Conservation (phyloP, 495 filamentous ascomycete genomes). For the Xylaria telfairii region DNA sequence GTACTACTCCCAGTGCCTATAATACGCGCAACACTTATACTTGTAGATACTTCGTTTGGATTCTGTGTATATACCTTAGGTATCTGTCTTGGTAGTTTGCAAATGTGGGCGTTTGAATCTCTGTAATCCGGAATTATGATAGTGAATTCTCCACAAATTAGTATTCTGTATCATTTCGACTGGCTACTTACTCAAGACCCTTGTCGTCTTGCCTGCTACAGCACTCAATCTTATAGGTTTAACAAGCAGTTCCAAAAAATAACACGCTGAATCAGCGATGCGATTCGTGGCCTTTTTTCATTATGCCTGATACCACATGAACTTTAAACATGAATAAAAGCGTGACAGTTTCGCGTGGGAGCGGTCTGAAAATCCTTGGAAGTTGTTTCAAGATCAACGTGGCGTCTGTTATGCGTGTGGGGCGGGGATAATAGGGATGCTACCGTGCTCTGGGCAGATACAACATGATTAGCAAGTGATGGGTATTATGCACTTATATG, state of each 20-base stretch:
- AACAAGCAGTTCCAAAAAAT: background rate
- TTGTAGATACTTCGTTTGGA: background rate
- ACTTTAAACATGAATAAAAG: background rate
- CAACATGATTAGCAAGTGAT: background rate
- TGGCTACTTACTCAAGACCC: background rate
- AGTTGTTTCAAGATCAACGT: background rate
- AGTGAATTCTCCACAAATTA: background rate
- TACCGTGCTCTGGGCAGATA: background rate
- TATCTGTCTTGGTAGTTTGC: background rate
- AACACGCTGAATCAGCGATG: background rate
- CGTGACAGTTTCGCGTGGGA: background rate
- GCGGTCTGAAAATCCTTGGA: background rate
- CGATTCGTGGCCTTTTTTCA: background rate
- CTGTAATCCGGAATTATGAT: background rate
- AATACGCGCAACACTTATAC: constrained; percentile 8
- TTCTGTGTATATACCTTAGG: background rate
- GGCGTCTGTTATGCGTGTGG: background rate
- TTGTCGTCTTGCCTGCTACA: background rate
- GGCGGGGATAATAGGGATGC: background rate
- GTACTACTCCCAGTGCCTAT: constrained; percentile 56
- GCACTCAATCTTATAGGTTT: background rate
- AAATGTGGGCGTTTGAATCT: background rate
- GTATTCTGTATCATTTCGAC: background rate
- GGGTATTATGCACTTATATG: background rate
- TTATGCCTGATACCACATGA: background rate